These are phyloP conservation scores for Cyberlindnera misumaiensis DNA, from an alignment of 805 yeast genomes.

Conservation along the genomic window DNA sequence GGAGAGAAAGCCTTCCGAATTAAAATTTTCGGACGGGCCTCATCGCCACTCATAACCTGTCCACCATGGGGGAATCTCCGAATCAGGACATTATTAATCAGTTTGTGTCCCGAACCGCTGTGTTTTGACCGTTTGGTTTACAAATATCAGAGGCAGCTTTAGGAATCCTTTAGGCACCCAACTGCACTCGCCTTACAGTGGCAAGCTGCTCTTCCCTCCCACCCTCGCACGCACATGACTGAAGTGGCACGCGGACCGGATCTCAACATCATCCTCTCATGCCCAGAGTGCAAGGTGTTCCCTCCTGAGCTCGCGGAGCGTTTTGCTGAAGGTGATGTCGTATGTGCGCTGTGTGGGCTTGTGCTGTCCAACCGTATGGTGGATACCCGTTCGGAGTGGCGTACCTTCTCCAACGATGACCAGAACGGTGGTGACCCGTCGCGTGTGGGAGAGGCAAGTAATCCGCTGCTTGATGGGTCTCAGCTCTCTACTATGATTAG, in stretches of 20 bases:
- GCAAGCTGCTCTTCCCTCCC: too few species aligned
- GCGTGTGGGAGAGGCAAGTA: conserved; percentile 98
- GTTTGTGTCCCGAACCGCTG: too few species aligned
- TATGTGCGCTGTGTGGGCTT: conserved; percentile 95
- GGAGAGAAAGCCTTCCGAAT: background rate
- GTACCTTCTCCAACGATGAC: conserved; percentile 96
- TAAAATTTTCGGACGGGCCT: too few species aligned
- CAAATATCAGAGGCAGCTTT: too few species aligned
- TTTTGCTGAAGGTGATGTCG: conserved; percentile 95
- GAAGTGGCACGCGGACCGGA: conserved; percentile 50
- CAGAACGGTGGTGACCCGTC: conserved; percentile 98
- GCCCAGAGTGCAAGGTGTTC: conserved; percentile 93
- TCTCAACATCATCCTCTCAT: conserved; percentile 79
- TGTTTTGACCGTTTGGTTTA: too few species aligned
- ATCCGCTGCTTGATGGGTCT: conserved; percentile 85
- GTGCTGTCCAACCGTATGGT: conserved; percentile 88
- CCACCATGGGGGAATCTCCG: background rate
- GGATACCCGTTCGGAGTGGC: conserved; percentile 96
- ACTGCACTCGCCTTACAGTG: too few species aligned
- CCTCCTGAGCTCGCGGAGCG: conserved; percentile 95
- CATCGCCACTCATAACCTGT: background rate
- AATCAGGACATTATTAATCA: background rate
- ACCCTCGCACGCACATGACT: conserved; percentile 2
- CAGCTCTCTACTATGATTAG: conserved; percentile 91
- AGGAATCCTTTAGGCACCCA: too few species aligned